Base-by-base conservation (phyloP, 129 eudicot species). In the Flaveria linearis region DNA sequence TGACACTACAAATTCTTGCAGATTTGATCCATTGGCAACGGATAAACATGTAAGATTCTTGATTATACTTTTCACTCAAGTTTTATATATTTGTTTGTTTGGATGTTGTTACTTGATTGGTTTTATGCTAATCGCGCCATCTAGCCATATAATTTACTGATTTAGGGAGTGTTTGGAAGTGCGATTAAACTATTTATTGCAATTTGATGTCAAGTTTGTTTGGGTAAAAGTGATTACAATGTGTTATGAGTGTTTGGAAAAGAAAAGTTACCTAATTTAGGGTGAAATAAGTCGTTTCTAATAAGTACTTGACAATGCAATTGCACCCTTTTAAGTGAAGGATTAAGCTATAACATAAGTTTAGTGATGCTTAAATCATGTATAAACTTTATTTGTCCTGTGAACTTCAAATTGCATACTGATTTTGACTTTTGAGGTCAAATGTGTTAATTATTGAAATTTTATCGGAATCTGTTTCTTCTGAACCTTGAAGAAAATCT, bases 21-120 rank as follows among this genome's bases (percentile, higher is more conserved):
- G 12, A 10, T 74, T 80, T 80, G 84, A 80, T 82, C 71, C 80
- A 9, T 17, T 46, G 70, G 79, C 65, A 26, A 76, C 68, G 1
- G 79, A 76, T 68, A 73, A 80, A 50, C 73, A 84, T 69, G 90
- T 86, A 82, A 65, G 76, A 51, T 73, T 68, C 63, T 80, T 43
- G 51, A 42, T 68, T 46, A 61, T 70, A 45, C 49, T 78, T 18
- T 56, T 78, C 25, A 55, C 39, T 7, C 28, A 14, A 14, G 60
- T 67, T 33, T 47, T 28, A 11, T 2, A 46, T 46, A n/a, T 30
- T 76, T 76, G 33, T 16, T 51, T 41, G 47, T 33, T 78, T 69
- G 58, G 56, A 26, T 61, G 52, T 0, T 58, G 20, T 47, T 78
- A 30, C 16, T 33, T 25, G 62, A 13, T 30, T 78, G 82, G 58